A percentile compares a stretch with the other conserved stretches of the same genome.
Conservation (phyloP, 306 rosid genomes). For the Arachis stenosperma region DNA sequence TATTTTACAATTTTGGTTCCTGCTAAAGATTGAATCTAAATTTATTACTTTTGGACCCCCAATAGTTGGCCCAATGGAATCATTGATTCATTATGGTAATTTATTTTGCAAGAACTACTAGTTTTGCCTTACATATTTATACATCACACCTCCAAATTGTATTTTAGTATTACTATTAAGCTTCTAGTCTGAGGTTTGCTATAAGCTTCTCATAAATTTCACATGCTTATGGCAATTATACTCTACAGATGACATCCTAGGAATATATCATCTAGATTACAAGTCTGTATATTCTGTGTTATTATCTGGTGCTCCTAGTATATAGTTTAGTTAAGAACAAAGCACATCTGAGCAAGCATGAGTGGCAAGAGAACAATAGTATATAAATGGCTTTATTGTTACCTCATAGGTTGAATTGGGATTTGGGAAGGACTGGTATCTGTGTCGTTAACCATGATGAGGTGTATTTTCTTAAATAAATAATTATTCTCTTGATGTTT, state of each 20-base stretch:
- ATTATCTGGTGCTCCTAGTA: slow-evolving; percentile 8
- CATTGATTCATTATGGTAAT: neutral
- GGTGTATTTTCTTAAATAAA: slow-evolving; percentile 17
- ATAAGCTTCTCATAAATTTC: slow-evolving; percentile 9
- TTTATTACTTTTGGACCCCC: slow-evolving; percentile 13
- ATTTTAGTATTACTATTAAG: slow-evolving; percentile 2
- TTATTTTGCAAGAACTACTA: slow-evolving; percentile 27
- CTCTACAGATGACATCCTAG: slow-evolving; percentile 16
- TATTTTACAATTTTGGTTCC: slow-evolving; percentile 11
- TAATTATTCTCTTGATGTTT: slow-evolving; percentile 37
- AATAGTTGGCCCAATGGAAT: slow-evolving; percentile 24
- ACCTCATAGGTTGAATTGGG: slow-evolving; percentile 7
- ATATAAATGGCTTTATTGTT: slow-evolving; percentile 14
- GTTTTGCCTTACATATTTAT: neutral
- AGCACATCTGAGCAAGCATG: slow-evolving; percentile 8
- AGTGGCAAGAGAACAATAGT: slow-evolving; percentile 21
- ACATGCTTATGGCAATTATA: neutral
- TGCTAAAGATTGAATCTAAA: neutral
- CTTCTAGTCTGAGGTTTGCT: slow-evolving; percentile 12
- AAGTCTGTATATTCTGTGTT: neutral
- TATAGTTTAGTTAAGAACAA: slow-evolving; percentile 5
- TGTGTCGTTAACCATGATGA: slow-evolving; percentile 26
- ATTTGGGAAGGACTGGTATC: slow-evolving; percentile 4
- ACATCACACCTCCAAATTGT: neutral
- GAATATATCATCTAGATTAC: slow-evolving; percentile 11